These are phyloP conservation scores for Penicillium sp. DNA, from an alignment of 2,329 filamentous ascomycete species.

Conservation along the genomic window DNA sequence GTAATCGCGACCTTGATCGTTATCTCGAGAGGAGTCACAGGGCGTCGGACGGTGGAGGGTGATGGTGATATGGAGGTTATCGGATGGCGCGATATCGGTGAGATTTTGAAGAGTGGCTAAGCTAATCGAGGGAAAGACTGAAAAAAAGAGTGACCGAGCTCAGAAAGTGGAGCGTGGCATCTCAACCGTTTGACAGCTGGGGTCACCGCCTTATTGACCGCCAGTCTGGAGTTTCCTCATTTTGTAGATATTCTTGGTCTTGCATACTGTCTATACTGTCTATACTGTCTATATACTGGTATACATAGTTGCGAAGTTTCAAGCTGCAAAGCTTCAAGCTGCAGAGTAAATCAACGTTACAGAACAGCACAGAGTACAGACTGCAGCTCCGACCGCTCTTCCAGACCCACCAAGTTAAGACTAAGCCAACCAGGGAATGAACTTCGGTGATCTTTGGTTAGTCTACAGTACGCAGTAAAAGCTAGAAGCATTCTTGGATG, in stretches of 20 bases:
- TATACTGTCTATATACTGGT: background rate
- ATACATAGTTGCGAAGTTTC: background rate
- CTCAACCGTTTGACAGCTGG: conserved; percentile 14
- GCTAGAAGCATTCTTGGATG: conserved; percentile 11
- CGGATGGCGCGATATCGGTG: background rate
- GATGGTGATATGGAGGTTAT: background rate
- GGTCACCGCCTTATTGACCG: conserved; percentile 22
- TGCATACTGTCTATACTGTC: background rate
- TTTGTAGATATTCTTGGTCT: too few species aligned
- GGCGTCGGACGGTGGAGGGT: background rate
- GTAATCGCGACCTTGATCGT: conserved; percentile 9
- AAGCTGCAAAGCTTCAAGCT: background rate
- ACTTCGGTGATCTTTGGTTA: background rate
- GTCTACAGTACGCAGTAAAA: background rate
- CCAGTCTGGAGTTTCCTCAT: background rate
- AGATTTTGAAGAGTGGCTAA: background rate
- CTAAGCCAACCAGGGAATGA: background rate
- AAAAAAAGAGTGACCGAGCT: conserved; percentile 4
- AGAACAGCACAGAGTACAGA: background rate
- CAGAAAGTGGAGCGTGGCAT: conserved; percentile 22
- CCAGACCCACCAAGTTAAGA: background rate
- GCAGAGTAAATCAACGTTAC: background rate
- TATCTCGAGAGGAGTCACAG: background rate
- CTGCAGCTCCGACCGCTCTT: background rate
- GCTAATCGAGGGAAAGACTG: background rate